Evolutionary conservation across 1,284 basidiomycete species (phyloP), one percentile per base, ranked within the genome.

Genomic region (Sporisorium sorghi): DNA sequence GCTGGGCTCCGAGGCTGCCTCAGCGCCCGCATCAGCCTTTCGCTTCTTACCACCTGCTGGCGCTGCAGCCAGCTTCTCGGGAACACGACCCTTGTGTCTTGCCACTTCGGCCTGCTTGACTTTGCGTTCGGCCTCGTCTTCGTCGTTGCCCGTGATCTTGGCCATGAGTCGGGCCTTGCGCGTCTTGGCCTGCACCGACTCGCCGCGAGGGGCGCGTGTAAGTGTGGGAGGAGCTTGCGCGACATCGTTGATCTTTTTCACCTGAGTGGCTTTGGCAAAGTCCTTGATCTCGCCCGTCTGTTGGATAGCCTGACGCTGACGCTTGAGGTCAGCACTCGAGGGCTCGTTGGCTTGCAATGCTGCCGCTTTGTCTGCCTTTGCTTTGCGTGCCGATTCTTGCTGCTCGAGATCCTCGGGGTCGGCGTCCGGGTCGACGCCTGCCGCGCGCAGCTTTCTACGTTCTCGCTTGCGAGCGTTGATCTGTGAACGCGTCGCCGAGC

Each of bases 171-270:
- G 47, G 5, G 67, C 75, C 53, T 79, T 79, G 12, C 77, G 44
- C 28, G 68, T 63, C 58, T 75, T 70, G 49, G 77, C 68, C 35
- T 66, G 64, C 5, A 71, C 59, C 12, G 68, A 61, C 47, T 77
- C 67, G 15, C 77, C 77, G 11, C 79, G 64, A 17, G 81, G 79
- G 3, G 76, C 73, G 10, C 68, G 72, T 14, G 81, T 82, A 19
- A 82, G 58, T 8, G 47, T 72, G 4, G 80, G 80, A 15, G 80
- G 80, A 15, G 77, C 76, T 43, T 70, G 74, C 1, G 78, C 79
- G 12, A 82, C 73, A 33, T 82, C 79, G 56, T 75, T 78, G 66
- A 82, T 68, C 51, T 71, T 77, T 51, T 62, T 69, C 51, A 67
- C 71, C 44, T 78, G 72, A 19, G 17, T 55, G 1, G 72, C 76